These are phyloP conservation scores for Chalciporus sphaerocephalus DNA, from an alignment of 768 basidiomycete genomes.

Conservation along the genomic window DNA sequence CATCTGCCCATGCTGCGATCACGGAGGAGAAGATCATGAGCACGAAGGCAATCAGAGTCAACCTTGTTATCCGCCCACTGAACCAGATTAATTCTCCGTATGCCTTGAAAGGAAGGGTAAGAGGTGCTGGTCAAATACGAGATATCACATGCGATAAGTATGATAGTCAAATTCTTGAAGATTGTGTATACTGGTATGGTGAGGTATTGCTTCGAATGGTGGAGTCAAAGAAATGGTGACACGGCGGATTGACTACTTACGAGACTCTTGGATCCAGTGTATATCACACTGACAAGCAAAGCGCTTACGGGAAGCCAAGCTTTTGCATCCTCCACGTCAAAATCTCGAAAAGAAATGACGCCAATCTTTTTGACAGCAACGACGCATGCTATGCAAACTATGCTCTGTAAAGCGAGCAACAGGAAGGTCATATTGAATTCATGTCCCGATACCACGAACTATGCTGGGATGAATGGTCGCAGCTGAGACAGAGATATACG, in stretches of 20 bases:
- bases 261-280: slow-evolving; percentile 95
- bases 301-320: slow-evolving; percentile 94
- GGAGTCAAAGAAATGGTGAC: not conserved
- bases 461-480: slow-evolving; percentile 5
- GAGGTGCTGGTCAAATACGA: not conserved
- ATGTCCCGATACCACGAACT: slow-evolving; percentile 94
- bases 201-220: slow-evolving; percentile 74
- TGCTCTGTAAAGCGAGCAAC: slow-evolving; percentile 84
- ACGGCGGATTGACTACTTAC: slow-evolving; percentile 45
- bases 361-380: slow-evolving; percentile 64
- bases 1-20: slow-evolving; percentile 95
- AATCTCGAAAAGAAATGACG: slow-evolving; percentile 80
- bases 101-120: slow-evolving; percentile 48
- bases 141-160: slow-evolving; percentile 72
- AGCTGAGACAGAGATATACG: not conserved
- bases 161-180: slow-evolving; percentile 99
- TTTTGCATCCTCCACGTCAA: slow-evolving; percentile 79
- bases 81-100: slow-evolving; percentile 99
- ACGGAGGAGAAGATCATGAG: slow-evolving; percentile 95
- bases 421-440: slow-evolving; percentile 97
- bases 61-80: slow-evolving; percentile 77
- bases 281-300: slow-evolving; percentile 90
- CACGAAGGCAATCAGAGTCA: slow-evolving; percentile 85
- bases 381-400: slow-evolving; percentile 83
- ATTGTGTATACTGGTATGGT: slow-evolving; percentile 98